phyloP scores from a whole-genome alignment of 345 rosid genomes.

The Populus davidiana region DNA sequence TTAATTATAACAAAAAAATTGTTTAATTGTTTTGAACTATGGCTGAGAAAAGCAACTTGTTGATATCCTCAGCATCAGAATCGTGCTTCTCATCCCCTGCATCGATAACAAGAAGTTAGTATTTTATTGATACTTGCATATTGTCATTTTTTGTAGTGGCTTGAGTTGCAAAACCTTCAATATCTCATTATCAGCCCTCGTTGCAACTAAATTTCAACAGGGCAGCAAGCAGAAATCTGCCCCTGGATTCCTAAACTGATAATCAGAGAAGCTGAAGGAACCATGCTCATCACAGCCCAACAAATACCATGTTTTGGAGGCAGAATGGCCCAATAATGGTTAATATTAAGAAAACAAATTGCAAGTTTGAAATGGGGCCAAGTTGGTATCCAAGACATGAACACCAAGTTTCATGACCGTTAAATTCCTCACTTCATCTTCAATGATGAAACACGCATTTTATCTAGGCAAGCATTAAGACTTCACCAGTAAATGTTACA shows the following conservation, averaged over 20 bases:
- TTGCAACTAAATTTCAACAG: not conserved
- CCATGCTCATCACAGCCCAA: no score
- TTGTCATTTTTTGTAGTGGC: not conserved
- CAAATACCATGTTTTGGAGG: not conserved
- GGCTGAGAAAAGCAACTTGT: constrained; percentile 74
- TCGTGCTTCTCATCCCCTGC: constrained; percentile 51
- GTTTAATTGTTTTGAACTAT: constrained; percentile 48
- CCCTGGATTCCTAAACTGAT: not conserved
- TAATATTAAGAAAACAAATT: not conserved
- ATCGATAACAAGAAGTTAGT: constrained; percentile 13
- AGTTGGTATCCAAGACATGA: not conserved
- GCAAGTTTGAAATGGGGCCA: not conserved
- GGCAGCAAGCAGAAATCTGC: not conserved
- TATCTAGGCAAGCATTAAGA: not conserved
- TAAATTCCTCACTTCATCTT: not conserved
- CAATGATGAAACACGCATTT: not conserved
- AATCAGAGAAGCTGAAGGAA: not conserved
- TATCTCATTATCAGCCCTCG: not conserved
- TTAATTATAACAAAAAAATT: not conserved
- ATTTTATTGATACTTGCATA: not conserved
- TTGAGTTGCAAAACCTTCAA: not conserved
- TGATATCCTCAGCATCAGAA: constrained; percentile 59
- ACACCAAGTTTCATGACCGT: not conserved
- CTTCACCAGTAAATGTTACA: not conserved
- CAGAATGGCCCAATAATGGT: not conserved